These are phyloP conservation scores for Podospora fimiseda DNA, from an alignment of 495 filamentous ascomycete species.

Conservation along the genomic window DNA sequence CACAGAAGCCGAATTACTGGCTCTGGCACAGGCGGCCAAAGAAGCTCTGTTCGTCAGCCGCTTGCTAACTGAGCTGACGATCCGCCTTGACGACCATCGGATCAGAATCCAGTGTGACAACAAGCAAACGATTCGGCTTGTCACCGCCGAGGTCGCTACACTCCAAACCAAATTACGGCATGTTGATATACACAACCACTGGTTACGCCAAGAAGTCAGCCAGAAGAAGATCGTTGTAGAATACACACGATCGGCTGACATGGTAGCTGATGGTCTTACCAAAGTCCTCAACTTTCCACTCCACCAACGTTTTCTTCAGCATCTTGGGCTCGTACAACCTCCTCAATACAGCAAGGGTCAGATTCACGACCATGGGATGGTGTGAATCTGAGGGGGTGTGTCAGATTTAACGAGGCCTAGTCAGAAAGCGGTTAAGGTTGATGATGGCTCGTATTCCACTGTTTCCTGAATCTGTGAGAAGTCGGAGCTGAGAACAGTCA, in stretches of 20 bases:
- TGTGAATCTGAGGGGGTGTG: background rate
- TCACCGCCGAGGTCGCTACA: slow-evolving; percentile 11
- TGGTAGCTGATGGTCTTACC: background rate
- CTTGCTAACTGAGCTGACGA: slow-evolving; percentile 1
- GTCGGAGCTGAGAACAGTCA: too few species aligned
- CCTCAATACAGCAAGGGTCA: background rate
- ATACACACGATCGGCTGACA: background rate
- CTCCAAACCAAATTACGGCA: slow-evolving; percentile 13
- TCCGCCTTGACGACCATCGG: slow-evolving; percentile 6
- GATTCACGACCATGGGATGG: background rate
- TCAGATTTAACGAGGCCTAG: too few species aligned
- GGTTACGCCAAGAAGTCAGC: background rate
- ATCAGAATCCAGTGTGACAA: slow-evolving; percentile 15
- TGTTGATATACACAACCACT: slow-evolving; percentile 4
- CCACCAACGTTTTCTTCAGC: background rate
- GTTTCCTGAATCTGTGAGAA: too few species aligned
- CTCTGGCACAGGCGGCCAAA: slow-evolving; percentile 15
- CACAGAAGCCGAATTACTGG: slow-evolving; percentile 23
- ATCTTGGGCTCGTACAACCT: background rate
- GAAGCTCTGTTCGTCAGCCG: slow-evolving; percentile 14
- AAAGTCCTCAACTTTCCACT: background rate
- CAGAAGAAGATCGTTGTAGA: background rate
- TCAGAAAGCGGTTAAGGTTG: too few species aligned
- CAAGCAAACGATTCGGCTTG: slow-evolving; percentile 14
- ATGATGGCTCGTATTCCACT: too few species aligned